Conservation (phyloP, 164 flowering plant species). For the Amborella trichopoda region DNA sequence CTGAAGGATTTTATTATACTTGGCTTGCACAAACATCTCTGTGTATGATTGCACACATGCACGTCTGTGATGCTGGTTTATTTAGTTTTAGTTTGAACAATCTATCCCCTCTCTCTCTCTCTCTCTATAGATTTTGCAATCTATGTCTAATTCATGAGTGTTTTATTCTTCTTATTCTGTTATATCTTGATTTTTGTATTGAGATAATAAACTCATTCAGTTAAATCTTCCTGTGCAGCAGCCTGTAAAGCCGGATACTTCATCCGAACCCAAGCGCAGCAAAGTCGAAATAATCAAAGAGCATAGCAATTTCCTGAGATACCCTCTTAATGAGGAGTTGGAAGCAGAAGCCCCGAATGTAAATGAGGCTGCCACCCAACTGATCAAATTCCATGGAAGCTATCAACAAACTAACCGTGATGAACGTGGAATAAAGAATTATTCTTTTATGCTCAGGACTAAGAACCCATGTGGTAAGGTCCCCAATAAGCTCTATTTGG, state of each 20-base stretch:
- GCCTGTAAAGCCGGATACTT: conserved; percentile 66
- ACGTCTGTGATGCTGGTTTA: background rate
- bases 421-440: conserved; percentile 44
- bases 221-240: conserved; percentile 21
- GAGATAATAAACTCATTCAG: background rate
- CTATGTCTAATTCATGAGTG: background rate
- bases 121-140: background rate
- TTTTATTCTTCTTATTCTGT: background rate
- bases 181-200: background rate
- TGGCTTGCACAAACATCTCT: no score
- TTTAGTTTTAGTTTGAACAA: background rate
- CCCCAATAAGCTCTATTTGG: conserved; percentile 76
- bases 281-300: conserved; percentile 97
- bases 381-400: conserved; percentile 99
- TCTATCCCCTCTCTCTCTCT: background rate
- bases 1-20: no score
- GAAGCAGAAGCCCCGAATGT: conserved; percentile 70
- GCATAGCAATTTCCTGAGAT: conserved; percentile 79
- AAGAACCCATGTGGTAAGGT: conserved; percentile 96
- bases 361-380: conserved; percentile 82
- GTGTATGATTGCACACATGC: no score
- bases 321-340: conserved; percentile 93
- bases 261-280: conserved; percentile 66
- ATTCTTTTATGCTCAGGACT: conserved; percentile 94
- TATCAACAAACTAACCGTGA: conserved; percentile 85